Evolutionary conservation across 305 asterid genomes (phyloP).

Genomic region (Plantago coronopus): DNA sequence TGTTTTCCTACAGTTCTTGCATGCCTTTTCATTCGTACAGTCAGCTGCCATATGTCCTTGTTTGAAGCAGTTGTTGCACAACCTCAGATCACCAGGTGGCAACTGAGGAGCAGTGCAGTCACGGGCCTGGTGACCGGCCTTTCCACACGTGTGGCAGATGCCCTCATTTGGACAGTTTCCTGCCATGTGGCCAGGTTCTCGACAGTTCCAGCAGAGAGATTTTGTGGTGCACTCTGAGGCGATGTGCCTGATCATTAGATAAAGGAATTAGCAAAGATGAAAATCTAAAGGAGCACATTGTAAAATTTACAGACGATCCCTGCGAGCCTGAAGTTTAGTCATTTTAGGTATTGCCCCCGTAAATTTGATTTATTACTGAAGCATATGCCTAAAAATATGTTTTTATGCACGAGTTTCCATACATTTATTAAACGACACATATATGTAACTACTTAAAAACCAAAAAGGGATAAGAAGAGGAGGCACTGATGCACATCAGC

Average conservation of each 20-base stretch:
- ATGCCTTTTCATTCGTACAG: constrained; percentile 93
- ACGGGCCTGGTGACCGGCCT: constrained; percentile 90
- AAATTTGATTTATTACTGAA: too few species aligned
- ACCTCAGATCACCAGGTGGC: constrained; percentile 89
- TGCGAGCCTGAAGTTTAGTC: too few species aligned
- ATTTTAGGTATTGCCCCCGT: too few species aligned
- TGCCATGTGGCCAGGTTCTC: constrained; percentile 98
- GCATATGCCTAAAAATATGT: too few species aligned
- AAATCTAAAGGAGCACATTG: constrained; percentile 11
- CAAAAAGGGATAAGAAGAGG: too few species aligned
- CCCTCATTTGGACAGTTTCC: constrained; percentile 92
- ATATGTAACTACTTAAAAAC: too few species aligned
- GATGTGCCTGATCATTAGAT: constrained; percentile 54
- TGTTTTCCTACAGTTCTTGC: constrained; percentile 92
- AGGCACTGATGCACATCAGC: background rate
- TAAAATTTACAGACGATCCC: background rate
- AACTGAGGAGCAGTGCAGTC: constrained; percentile 72
- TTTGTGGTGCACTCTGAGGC: constrained; percentile 87
- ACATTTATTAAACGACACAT: too few species aligned
- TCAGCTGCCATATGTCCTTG: constrained; percentile 89
- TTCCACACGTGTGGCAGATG: constrained; percentile 95
- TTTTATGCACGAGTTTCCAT: background rate
- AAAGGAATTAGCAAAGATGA: constrained; percentile 16
- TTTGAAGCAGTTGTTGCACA: constrained; percentile 97
- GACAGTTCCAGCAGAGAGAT: constrained; percentile 95